phyloP scores from a whole-genome alignment of 805 yeast species.

The Komagataella kurtzmanii region DNA sequence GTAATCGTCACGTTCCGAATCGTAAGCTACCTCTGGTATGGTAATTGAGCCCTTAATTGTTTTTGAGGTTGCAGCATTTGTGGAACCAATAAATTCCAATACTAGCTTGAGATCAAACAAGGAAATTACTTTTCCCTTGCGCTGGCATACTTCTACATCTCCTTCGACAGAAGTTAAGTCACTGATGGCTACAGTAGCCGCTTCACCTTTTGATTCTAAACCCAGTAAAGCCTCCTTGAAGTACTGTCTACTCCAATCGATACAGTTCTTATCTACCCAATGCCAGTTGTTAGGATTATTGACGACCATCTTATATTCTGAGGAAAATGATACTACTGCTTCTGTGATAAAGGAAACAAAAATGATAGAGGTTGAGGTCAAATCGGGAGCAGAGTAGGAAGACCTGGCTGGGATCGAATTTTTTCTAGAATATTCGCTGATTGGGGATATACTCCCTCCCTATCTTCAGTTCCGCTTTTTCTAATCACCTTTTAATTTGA shows the following conservation, averaged over 20 bases:
- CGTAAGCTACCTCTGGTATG: conserved; percentile 90
- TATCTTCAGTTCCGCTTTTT: no score
- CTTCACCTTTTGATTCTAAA: conserved; percentile 21
- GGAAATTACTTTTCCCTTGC: conserved; percentile 93
- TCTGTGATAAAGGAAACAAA: background rate
- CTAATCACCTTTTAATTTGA: no score
- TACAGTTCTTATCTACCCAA: conserved; percentile 97
- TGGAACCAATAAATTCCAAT: conserved; percentile 41
- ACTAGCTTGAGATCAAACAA: conserved; percentile 70
- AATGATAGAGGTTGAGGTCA: background rate
- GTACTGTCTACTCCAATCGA: conserved; percentile 78
- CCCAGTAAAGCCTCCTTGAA: conserved; percentile 51
- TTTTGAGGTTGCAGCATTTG: conserved; percentile 20
- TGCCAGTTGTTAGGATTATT: conserved; percentile 99
- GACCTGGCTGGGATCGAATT: background rate
- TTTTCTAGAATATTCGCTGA: background rate
- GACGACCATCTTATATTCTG: conserved; percentile 52
- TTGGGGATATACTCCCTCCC: no score
- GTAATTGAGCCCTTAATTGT: conserved; percentile 58
- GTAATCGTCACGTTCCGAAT: conserved; percentile 72
- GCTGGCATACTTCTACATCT: conserved; percentile 92
- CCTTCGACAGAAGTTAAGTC: conserved; percentile 63
- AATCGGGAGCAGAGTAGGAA: background rate
- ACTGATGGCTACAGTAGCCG: conserved; percentile 20
- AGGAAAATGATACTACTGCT: background rate